A percentile compares a stretch with the other conserved stretches of the same genome.
phyloP scores from a whole-genome alignment of 106 monocot genomes.

The Phalaenopsis aphrodite region DNA sequence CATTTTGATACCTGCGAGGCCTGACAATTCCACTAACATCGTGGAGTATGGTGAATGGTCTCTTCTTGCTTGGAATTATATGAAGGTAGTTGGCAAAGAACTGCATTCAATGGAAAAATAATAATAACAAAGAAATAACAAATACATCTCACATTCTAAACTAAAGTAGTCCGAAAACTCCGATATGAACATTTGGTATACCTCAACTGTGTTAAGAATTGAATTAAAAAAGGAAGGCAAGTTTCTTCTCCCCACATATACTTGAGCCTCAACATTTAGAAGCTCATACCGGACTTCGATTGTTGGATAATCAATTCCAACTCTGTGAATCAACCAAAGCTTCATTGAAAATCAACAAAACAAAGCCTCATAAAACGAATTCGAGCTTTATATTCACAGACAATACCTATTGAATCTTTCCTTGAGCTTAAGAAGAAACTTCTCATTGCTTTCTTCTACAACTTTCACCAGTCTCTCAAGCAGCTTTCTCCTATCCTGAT shows the following conservation, averaged over 20 bases:
- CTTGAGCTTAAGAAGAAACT: slow-evolving; percentile 26
- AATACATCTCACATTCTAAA: neutral
- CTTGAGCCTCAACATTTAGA: slow-evolving; percentile 36
- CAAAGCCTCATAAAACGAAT: too few relatives aligned
- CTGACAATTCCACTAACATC: slow-evolving; percentile 53
- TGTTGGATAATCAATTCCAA: slow-evolving; percentile 60
- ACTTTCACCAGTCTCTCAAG: slow-evolving; percentile 21
- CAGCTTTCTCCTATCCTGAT: slow-evolving; percentile 20
- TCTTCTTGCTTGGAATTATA: slow-evolving; percentile 46
- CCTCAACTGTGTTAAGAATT: slow-evolving; percentile 38
- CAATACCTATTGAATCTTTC: slow-evolving; percentile 16
- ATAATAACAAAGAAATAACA: neutral
- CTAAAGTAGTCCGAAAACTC: neutral
- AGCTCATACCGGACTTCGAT: slow-evolving; percentile 70
- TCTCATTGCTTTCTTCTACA: slow-evolving; percentile 26
- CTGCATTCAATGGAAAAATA: slow-evolving; percentile 1
- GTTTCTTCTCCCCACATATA: slow-evolving; percentile 44
- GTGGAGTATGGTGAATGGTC: slow-evolving; percentile 27
- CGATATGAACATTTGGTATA: neutral
- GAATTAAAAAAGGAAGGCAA: slow-evolving; percentile 57
- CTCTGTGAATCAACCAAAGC: slow-evolving; percentile 19
- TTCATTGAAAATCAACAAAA: too few relatives aligned
- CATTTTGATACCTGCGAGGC: slow-evolving; percentile 30
- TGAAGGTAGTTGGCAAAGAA: slow-evolving; percentile 23
- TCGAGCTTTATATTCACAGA: too few relatives aligned